phyloP scores from a whole-genome alignment of 371 early-diverging fungal genomes.

The Mucor lusitanicus region DNA sequence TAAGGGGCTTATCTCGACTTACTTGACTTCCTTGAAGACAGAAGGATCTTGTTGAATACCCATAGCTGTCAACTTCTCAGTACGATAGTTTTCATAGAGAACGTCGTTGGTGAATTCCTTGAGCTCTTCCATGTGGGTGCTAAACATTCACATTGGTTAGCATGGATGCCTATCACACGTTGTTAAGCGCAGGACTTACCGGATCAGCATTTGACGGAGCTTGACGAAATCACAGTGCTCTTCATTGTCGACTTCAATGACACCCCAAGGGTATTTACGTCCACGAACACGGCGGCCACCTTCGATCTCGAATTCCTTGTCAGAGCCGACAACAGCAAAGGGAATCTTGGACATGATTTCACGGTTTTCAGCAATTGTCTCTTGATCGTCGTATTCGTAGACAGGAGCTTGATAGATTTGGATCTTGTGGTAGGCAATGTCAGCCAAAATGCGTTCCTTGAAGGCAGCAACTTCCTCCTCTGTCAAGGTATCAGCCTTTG shows the following conservation, averaged over 20 bases:
- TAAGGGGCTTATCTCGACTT: constrained; percentile 11
- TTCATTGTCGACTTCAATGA: constrained; percentile 92
- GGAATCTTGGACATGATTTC: constrained; percentile 95
- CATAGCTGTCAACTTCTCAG: constrained; percentile 81
- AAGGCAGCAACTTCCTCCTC: constrained; percentile 90
- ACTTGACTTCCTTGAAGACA: constrained; percentile 82
- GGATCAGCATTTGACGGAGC: constrained; percentile 88
- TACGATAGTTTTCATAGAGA: constrained; percentile 95
- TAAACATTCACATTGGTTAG: constrained; percentile 6
- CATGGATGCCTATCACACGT: not conserved
- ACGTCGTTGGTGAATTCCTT: constrained; percentile 93
- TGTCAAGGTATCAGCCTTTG: constrained; percentile 97
- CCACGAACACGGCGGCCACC: constrained; percentile 85
- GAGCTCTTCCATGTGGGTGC: constrained; percentile 91
- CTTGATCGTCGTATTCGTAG: constrained; percentile 91
- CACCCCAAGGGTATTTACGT: constrained; percentile 94
- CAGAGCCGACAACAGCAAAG: constrained; percentile 96
- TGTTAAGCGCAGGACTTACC: constrained; percentile 33
- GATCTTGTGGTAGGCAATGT: constrained; percentile 91
- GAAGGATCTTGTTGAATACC: constrained; percentile 80
- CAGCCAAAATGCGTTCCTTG: constrained; percentile 90
- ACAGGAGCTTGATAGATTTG: constrained; percentile 90
- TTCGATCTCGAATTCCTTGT: constrained; percentile 78
- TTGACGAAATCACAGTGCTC: constrained; percentile 93
- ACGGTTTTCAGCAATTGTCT: constrained; percentile 91